Evolutionary conservation across 768 basidiomycete species (phyloP).

Genomic region (Auriscalpium orientale): DNA sequence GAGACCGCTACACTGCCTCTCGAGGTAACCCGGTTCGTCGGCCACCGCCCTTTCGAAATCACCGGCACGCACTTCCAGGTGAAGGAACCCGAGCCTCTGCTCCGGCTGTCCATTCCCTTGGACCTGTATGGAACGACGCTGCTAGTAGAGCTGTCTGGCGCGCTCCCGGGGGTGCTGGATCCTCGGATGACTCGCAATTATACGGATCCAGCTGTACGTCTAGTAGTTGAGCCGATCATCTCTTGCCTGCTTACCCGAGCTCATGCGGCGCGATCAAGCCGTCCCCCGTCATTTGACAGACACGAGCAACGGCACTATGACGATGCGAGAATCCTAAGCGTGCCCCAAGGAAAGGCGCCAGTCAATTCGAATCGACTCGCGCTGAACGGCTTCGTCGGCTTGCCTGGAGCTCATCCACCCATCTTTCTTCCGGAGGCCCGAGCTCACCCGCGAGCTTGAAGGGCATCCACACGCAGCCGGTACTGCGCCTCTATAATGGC

Average conservation of each 20-base stretch:
- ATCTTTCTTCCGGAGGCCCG: slow-evolving; percentile 26
- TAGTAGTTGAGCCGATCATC: too few species aligned
- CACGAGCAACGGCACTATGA: slow-evolving; percentile 27
- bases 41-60: background rate
- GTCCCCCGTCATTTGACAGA: slow-evolving; percentile 54
- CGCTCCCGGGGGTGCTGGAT: slow-evolving; percentile 17
- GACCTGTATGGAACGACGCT: slow-evolving; percentile 46
- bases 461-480: background rate
- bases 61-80: slow-evolving; percentile 21
- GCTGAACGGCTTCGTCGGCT: slow-evolving; percentile 2
- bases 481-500: slow-evolving; percentile 21
- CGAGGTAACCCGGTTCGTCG: slow-evolving; percentile 15
- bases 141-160: slow-evolving; percentile 49
- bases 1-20: slow-evolving; percentile 29
- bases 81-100: slow-evolving; percentile 30
- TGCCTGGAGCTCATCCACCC: slow-evolving; percentile 67
- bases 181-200: slow-evolving; percentile 30
- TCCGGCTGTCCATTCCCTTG: slow-evolving; percentile 38
- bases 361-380: background rate
- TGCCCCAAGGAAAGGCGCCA: slow-evolving; percentile 32
- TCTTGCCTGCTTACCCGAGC: too few species aligned
- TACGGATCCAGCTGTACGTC: slow-evolving; percentile 23
- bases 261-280: slow-evolving; percentile 18
- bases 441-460: slow-evolving; percentile 7
- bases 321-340: slow-evolving; percentile 28